A percentile compares a stretch with the other conserved stretches of the same genome.
Conservation (phyloP, 805 yeast species). For the Priceomyces melissophilus region DNA sequence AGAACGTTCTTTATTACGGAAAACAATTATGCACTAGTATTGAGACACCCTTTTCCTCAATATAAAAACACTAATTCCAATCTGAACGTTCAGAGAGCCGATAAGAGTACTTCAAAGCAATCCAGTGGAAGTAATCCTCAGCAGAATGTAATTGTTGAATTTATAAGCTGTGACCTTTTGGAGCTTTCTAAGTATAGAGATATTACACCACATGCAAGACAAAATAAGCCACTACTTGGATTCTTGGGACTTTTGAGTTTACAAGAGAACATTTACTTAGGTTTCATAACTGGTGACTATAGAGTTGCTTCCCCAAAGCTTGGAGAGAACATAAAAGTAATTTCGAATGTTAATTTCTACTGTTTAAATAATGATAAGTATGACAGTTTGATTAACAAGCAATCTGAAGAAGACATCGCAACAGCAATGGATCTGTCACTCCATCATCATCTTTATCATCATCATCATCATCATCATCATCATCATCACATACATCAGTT, state of each 20-base stretch:
- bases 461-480: slow-evolving; percentile 13
- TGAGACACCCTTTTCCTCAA: slow-evolving; percentile 46
- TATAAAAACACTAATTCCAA: slow-evolving; percentile 18
- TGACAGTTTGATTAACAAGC: slow-evolving; percentile 35
- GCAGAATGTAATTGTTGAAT: slow-evolving; percentile 47
- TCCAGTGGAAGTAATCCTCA: slow-evolving; percentile 13
- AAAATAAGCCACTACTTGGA: slow-evolving; percentile 41
- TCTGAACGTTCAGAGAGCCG: slow-evolving; percentile 14
- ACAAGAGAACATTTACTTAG: slow-evolving; percentile 53
- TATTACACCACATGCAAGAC: slow-evolving; percentile 28
- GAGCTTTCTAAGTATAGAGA: slow-evolving; percentile 43
- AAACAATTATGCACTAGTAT: slow-evolving; percentile 54
- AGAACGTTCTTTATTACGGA: slow-evolving; percentile 67
- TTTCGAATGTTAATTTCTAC: slow-evolving; percentile 61
- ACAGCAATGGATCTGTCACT: slow-evolving; percentile 12
- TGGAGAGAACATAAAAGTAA: slow-evolving; percentile 48
- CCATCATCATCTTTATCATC: slow-evolving; percentile 23
- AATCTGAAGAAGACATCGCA: slow-evolving; percentile 10
- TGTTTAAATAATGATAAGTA: slow-evolving; percentile 57
- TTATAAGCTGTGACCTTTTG: slow-evolving; percentile 40
- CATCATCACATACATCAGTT: slow-evolving; percentile 14
- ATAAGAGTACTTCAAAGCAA: slow-evolving; percentile 5
- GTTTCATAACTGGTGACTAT: slow-evolving; percentile 51
- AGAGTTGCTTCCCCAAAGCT: slow-evolving; percentile 61
- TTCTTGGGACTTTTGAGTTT: slow-evolving; percentile 59